Percentiles rank a stretch among this genome's conserved stretches.
phyloP scores from a whole-genome alignment of 208 protist genomes.

The Leishmania tarentolae region DNA sequence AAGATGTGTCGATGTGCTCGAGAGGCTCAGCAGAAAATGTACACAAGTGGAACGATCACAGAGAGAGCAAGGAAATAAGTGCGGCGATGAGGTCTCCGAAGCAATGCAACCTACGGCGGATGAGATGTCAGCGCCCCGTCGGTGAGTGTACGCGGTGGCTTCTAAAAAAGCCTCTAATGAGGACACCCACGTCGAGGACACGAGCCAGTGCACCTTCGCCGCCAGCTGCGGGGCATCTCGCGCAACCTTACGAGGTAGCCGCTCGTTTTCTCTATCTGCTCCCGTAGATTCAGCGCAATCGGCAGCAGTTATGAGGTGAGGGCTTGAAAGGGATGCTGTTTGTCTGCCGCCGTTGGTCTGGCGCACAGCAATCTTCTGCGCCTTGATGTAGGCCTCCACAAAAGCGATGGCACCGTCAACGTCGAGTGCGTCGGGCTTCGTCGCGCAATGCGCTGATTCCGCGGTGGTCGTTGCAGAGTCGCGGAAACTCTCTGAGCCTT shows the following conservation, averaged over 20 bases:
- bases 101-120: background rate
- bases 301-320: slow-evolving; percentile 15
- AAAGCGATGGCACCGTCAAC: slow-evolving; percentile 44
- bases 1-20: slow-evolving; percentile 31
- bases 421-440: slow-evolving; percentile 39
- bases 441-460: slow-evolving; percentile 6
- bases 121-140: background rate
- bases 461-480: background rate
- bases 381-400: slow-evolving; percentile 41
- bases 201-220: slow-evolving; percentile 37
- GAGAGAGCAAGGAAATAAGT: slow-evolving; percentile 59
- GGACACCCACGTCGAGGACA: slow-evolving; percentile 29
- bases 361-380: slow-evolving; percentile 6
- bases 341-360: background rate
- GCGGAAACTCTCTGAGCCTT: slow-evolving; percentile 18
- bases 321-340: background rate
- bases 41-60: slow-evolving; percentile 39
- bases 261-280: background rate
- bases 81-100: background rate
- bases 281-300: slow-evolving; percentile 7
- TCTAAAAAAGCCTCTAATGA: slow-evolving; percentile 36
- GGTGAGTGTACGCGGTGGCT: slow-evolving; percentile 8
- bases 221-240: background rate
- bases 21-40: slow-evolving; percentile 28
- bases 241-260: background rate